A percentile compares a stretch with the other conserved stretches of the same genome.
Conservation (phyloP, 306 rosid species). For the Myrica gale region DNA sequence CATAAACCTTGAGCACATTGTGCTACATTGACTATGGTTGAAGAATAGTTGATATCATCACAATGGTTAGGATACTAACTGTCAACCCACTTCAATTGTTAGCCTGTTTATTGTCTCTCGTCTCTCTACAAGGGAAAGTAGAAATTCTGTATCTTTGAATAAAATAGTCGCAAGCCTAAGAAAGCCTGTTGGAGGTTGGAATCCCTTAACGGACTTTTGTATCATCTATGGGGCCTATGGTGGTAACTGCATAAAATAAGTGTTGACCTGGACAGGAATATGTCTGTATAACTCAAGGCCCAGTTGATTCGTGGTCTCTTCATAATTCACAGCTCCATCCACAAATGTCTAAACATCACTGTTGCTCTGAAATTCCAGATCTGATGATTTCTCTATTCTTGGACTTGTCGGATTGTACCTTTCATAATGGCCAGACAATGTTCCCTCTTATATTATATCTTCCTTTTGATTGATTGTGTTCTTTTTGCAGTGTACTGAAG, state of each 20-base stretch:
- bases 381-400: background rate
- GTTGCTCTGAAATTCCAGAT: background rate
- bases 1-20: background rate
- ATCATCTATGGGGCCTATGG: background rate
- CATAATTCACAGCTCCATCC: background rate
- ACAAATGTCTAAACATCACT: background rate
- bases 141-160: too few relatives aligned
- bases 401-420: background rate
- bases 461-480: slow-evolving; percentile 9
- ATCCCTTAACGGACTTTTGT: too few relatives aligned
- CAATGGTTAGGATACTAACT: too few relatives aligned
- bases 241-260: background rate
- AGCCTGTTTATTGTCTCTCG: too few relatives aligned
- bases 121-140: too few relatives aligned
- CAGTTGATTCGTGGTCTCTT: background rate
- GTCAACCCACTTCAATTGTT: too few relatives aligned
- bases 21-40: background rate
- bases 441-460: background rate
- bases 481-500: slow-evolving; percentile 77
- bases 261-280: background rate
- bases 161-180: too few relatives aligned
- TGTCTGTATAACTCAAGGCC: background rate
- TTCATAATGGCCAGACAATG: background rate
- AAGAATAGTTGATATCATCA: background rate
- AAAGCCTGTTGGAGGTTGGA: too few relatives aligned